Evolutionary conservation across 371 early-diverging fungal species (phyloP), one percentile per base, ranked within the genome.

Genomic region (Syncephalastrum racemosum): DNA sequence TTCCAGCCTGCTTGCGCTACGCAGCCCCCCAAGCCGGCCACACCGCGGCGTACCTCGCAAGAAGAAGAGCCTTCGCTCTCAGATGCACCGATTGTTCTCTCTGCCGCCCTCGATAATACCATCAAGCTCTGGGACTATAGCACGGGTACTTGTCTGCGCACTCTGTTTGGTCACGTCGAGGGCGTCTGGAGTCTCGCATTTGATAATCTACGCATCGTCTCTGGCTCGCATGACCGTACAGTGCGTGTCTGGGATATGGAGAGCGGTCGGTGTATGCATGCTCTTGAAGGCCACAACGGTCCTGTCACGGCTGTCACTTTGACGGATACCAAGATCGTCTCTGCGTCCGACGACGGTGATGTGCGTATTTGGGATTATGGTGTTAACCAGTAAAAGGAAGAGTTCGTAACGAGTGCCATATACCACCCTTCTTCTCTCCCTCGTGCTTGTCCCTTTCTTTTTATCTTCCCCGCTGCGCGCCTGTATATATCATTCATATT

Each of bases 161-260:
- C 94, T 0, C 66, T 95, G 46, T 91, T 91, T 78, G 96, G 96
- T 0, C 96, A 97, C 66, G 85, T 88, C 2, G 92, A 94, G 58
- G 96, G 96, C 23, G 92, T 99, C 1, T 92, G 95, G 85, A 83
- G 90, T 0, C 55, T 91, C 23, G 92, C 93, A 4, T 90, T 91
- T 64, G 95, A 97, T 68, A 87, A 90, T 43, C 80, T 97, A 53
- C 84, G 96, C 7, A 89, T 98, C 25, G 90, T 95, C 2, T 90
- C 93, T 53, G 97, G 95, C 0, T 88, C 92, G 13, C 87, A 93
- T 59, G 99, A 98, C 60, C 83, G 87, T 14, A 83, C 87, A 1
- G 81, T 99, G n/a, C 90, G 92, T 54, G 81, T 98, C 36, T 99
- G 99, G 99, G 97, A 97, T 66, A 73, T 90, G 12, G 91, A 92